These are phyloP conservation scores for Pleurotus tuoliensis DNA, from an alignment of 768 basidiomycete species.

Conservation along the genomic window DNA sequence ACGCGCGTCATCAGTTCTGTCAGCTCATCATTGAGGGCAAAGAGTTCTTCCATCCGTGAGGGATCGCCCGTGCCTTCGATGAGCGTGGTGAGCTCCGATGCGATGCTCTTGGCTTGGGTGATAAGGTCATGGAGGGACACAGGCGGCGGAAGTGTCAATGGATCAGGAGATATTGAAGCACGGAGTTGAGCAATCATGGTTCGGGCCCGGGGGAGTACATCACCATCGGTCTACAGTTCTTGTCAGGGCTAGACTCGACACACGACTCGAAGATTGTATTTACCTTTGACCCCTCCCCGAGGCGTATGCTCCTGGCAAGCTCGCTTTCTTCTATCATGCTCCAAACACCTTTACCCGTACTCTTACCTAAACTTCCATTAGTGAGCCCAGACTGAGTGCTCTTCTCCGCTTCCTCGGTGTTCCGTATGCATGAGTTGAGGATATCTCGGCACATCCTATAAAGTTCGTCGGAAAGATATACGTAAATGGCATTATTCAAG, in stretches of 20 bases:
- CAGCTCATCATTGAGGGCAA: slow-evolving; percentile 71
- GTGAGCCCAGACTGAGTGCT: slow-evolving; percentile 17
- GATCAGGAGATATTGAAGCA: slow-evolving; percentile 15
- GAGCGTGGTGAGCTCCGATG: slow-evolving; percentile 45
- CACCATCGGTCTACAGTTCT: slow-evolving; percentile 37
- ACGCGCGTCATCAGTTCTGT: slow-evolving; percentile 51
- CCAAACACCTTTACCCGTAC: slow-evolving; percentile 70
- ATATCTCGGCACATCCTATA: slow-evolving; percentile 81
- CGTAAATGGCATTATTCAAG: slow-evolving; percentile 13
- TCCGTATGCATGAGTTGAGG: slow-evolving; percentile 84
- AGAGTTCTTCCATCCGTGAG: slow-evolving; percentile 58
- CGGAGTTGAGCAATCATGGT: slow-evolving; percentile 36
- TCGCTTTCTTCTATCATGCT: slow-evolving; percentile 84
- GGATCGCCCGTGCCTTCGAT: slow-evolving; percentile 60
- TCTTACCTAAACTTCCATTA: slow-evolving; percentile 40
- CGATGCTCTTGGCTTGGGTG: slow-evolving; percentile 46
- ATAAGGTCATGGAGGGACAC: slow-evolving; percentile 32
- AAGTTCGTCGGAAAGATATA: not conserved
- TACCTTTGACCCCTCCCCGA: slow-evolving; percentile 54
- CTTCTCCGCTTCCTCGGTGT: slow-evolving; percentile 84
- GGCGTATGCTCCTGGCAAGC: slow-evolving; percentile 65
- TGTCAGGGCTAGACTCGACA: slow-evolving; percentile 4
- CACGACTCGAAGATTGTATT: slow-evolving; percentile 8
- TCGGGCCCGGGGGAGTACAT: slow-evolving; percentile 45
- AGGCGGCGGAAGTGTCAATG: slow-evolving; percentile 11